Base-by-base conservation (phyloP, 495 filamentous ascomycete genomes). In the Letharia columbiana region DNA sequence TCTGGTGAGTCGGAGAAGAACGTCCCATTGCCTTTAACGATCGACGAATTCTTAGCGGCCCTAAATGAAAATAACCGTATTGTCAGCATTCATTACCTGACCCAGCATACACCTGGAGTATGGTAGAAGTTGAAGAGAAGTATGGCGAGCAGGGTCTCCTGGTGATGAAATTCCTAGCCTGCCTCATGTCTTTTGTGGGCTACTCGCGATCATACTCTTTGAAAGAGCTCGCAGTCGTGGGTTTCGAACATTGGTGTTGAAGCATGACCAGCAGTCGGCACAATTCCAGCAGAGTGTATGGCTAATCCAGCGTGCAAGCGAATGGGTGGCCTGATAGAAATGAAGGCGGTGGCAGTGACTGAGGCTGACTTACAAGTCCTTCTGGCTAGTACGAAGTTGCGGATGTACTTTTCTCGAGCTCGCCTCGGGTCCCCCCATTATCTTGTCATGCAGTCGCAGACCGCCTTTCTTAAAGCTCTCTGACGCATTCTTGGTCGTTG, bases 1-100 rank as follows among this genome's bases (percentile, higher is more conserved):
- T 80, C 77, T 4, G 80, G 77, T 12, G 81, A 79, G 31, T 72
- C 73, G 70, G 76, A 79, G 45, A 79, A 76, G 69, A 81, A 81
- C 52, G 75, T 68, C 23, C 69, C 69, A 66, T 60, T 70, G 60
- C 64, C 61, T 40, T 61, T 39, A 20, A 56, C 54, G 42, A 64
- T 62, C 41, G 60, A 52, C 23, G 40, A 41, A 15, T 65, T 68
- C 28, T 68, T 63, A 20, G 62, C 45, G 40, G 57, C 45, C 61
- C 64, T 63, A 23, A 31, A 31, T 23, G 5, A 50, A 28, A 18
- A 64, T 15, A 45, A 15, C n/a, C 60, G 42, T 39, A 23, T 28
- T 42, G 44, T 67, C 56, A 67, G 66, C 61, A 50, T 41, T 64
- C 31, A n/a, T 40, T 20, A 0, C 15, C 20, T 3, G 1, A 50